Conservation (phyloP, 768 basidiomycete genomes). For the Amanita pallidorosea region DNA sequence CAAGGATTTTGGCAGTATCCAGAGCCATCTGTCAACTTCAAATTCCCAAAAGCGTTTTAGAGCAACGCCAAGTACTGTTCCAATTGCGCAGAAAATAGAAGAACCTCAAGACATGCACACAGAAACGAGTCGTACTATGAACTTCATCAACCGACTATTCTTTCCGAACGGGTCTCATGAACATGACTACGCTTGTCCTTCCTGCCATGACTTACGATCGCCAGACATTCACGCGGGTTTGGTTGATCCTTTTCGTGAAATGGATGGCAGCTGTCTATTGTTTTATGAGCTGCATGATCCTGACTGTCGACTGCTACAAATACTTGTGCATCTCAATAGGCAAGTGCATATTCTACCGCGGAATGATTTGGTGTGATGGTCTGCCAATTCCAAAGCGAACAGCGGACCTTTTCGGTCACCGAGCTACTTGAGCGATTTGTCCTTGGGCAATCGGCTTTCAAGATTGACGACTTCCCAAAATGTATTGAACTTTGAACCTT, state of each 20-base stretch:
- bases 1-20: constrained; percentile 23
- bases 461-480: constrained; percentile 21
- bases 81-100: background rate
- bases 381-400: background rate
- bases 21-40: constrained; percentile 32
- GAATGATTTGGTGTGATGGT: background rate
- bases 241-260: constrained; percentile 20
- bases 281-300: constrained; percentile 26
- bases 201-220: constrained; percentile 9
- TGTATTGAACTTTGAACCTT: constrained; percentile 22
- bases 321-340: constrained; percentile 4
- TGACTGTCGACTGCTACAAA: constrained; percentile 22
- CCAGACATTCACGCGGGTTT: constrained; percentile 13
- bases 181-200: constrained; percentile 3
- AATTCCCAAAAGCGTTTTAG: constrained; percentile 32
- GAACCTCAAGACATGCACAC: constrained; percentile 6
- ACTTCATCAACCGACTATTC: constrained; percentile 8
- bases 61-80: constrained; percentile 3
- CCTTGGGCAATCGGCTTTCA: constrained; percentile 22
- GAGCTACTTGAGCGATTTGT: constrained; percentile 11
- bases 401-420: background rate
- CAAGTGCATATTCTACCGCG: constrained; percentile 3
- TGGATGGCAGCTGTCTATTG: constrained; percentile 27
- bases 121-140: background rate
- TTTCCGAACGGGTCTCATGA: constrained; percentile 6